phyloP scores from a whole-genome alignment of 805 yeast genomes.

The Saturnispora mendoncae region DNA sequence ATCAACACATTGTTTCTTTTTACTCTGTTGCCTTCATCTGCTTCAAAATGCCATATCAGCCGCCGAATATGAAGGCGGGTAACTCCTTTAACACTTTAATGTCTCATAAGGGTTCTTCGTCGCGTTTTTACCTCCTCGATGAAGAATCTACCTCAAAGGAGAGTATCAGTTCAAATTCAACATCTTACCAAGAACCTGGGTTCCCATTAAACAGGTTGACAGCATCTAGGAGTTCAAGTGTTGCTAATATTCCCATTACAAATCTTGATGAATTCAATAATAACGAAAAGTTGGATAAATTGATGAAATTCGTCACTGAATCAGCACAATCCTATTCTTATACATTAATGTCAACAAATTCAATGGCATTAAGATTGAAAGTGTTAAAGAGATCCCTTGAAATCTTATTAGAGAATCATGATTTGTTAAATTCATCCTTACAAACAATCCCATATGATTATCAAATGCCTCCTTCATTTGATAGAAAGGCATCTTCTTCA shows the following conservation, averaged over 20 bases:
- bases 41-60: slow-evolving; percentile 8
- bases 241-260: neutral
- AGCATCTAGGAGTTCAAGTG: slow-evolving; percentile 1
- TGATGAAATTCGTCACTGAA: slow-evolving; percentile 57
- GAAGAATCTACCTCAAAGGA: slow-evolving; percentile 12
- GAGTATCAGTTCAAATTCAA: slow-evolving; percentile 7
- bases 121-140: slow-evolving; percentile 13
- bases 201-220: slow-evolving; percentile 7
- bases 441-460: slow-evolving; percentile 11
- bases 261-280: neutral
- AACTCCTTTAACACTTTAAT: slow-evolving; percentile 5
- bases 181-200: neutral
- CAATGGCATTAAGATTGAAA: slow-evolving; percentile 64
- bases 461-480: slow-evolving; percentile 17
- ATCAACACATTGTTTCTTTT: too few species aligned
- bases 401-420: slow-evolving; percentile 59
- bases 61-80: slow-evolving; percentile 8
- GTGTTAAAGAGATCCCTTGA: slow-evolving; percentile 71
- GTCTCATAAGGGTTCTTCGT: slow-evolving; percentile 3
- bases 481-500: slow-evolving; percentile 38
- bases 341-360: slow-evolving; percentile 73
- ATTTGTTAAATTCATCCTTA: slow-evolving; percentile 24
- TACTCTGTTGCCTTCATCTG: too few species aligned
- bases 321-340: slow-evolving; percentile 82
- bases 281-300: slow-evolving; percentile 4